These are phyloP conservation scores for Yamadazyma sp. DNA, from an alignment of 1,139 yeast genomes.

Conservation along the genomic window DNA sequence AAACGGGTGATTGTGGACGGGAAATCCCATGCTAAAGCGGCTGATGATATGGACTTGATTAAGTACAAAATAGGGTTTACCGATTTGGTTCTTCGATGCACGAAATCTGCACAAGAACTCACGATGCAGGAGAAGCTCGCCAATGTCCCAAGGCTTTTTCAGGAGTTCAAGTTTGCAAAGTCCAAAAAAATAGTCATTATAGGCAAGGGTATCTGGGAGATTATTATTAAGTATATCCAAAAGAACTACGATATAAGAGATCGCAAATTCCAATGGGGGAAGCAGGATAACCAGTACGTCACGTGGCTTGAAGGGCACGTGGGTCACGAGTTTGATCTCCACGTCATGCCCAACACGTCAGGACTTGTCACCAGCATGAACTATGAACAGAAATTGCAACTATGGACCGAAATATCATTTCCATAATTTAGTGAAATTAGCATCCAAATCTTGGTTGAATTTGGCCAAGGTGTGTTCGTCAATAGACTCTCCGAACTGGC, in stretches of 20 bases:
- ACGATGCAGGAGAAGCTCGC: constrained; percentile 50
- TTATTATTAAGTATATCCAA: constrained; percentile 40
- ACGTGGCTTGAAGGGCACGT: constrained; percentile 12
- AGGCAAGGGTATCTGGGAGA: constrained; percentile 83
- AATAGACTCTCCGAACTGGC: constrained; percentile 36
- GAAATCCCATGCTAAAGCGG: constrained; percentile 40
- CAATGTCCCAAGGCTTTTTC: constrained; percentile 55
- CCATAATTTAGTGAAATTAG: constrained; percentile 39
- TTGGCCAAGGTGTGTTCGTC: constrained; percentile 25
- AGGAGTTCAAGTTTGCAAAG: constrained; percentile 36
- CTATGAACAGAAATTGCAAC: constrained; percentile 41
- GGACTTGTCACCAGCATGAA: constrained; percentile 65
- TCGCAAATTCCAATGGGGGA: constrained; percentile 53
- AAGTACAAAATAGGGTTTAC: constrained; percentile 64
- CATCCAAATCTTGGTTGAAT: constrained; percentile 34
- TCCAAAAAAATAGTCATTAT: constrained; percentile 56
- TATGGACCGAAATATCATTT: constrained; percentile 45
- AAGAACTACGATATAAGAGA: constrained; percentile 11
- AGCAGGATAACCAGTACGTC: constrained; percentile 27
- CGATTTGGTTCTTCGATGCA: constrained; percentile 67
- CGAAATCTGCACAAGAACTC: constrained; percentile 59
- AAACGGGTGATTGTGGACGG: constrained; percentile 3
- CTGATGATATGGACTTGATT: constrained; percentile 47
- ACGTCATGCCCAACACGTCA: constrained; percentile 73
- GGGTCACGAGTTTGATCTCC: constrained; percentile 24